A percentile compares a stretch with the other conserved stretches of the same genome.
Conservation (phyloP, 768 basidiomycete species). For the Pleurotus tuoliensis region DNA sequence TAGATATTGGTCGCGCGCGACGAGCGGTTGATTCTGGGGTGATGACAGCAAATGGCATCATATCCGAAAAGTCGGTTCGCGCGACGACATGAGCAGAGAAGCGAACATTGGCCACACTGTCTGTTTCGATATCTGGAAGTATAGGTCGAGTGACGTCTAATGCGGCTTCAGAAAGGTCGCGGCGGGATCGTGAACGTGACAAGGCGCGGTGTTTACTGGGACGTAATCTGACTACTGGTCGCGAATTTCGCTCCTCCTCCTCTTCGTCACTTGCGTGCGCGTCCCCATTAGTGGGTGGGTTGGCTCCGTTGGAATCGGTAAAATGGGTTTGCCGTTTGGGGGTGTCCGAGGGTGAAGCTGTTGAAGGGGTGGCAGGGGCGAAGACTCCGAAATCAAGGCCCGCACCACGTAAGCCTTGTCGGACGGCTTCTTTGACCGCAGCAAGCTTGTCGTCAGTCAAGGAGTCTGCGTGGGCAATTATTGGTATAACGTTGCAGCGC, state of each 20-base stretch:
- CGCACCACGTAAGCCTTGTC: slow-evolving; percentile 58
- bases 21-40: slow-evolving; percentile 55
- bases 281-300: slow-evolving; percentile 22
- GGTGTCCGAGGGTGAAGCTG: slow-evolving; percentile 17
- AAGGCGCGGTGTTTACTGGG: slow-evolving; percentile 40
- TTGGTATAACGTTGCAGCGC: slow-evolving; percentile 77
- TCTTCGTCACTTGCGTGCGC: slow-evolving; percentile 29
- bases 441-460: slow-evolving; percentile 74
- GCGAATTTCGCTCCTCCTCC: slow-evolving; percentile 52
- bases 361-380: slow-evolving; percentile 34
- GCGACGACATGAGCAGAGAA: slow-evolving; percentile 71
- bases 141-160: slow-evolving; percentile 55
- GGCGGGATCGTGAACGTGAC: slow-evolving; percentile 72
- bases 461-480: slow-evolving; percentile 78
- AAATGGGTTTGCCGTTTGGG: slow-evolving; percentile 35
- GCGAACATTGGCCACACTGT: slow-evolving; percentile 71
- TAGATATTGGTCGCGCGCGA: slow-evolving; percentile 32
- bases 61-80: slow-evolving; percentile 49
- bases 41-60: slow-evolving; percentile 79
- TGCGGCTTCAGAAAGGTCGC: slow-evolving; percentile 58
- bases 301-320: slow-evolving; percentile 24
- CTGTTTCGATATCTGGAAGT: slow-evolving; percentile 58
- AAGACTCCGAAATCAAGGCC: slow-evolving; percentile 79
- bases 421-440: slow-evolving; percentile 69
- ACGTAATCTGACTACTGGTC: slow-evolving; percentile 76